These are phyloP conservation scores for Leishmania gerbilli DNA, from an alignment of 208 protist genomes.

Conservation along the genomic window DNA sequence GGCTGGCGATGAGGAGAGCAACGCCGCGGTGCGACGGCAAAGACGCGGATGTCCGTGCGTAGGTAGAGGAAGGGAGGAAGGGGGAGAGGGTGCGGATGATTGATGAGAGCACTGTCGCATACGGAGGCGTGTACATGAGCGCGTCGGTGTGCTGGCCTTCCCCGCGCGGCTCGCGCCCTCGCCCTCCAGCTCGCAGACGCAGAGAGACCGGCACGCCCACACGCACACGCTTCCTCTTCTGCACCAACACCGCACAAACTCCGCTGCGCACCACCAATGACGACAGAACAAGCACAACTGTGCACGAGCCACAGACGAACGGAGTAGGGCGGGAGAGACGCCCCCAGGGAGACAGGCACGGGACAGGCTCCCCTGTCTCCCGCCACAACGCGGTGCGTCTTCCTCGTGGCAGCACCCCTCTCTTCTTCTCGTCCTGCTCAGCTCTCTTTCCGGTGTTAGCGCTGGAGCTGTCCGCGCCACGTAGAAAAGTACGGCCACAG, in stretches of 20 bases:
- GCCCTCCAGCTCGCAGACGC: neutral
- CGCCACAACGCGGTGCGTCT: neutral
- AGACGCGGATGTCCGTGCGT: neutral
- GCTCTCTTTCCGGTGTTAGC: neutral
- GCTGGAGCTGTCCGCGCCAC: neutral
- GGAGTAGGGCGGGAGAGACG: neutral
- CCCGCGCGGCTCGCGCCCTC: no score
- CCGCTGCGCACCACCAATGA: conserved; percentile 5
- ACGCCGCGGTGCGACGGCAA: neutral
- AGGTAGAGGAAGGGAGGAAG: neutral
- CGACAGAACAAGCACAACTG: neutral
- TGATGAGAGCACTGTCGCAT: neutral
- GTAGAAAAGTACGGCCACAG: neutral
- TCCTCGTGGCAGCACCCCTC: neutral
- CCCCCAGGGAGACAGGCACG: neutral
- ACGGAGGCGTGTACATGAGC: neutral
- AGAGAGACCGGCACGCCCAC: neutral
- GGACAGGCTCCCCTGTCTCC: neutral
- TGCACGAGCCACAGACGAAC: neutral
- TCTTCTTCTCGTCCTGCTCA: neutral
- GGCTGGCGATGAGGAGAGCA: neutral
- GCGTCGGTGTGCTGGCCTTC: neutral
- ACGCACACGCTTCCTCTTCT: neutral
- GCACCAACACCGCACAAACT: neutral
- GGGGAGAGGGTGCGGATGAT: neutral